These are phyloP conservation scores for Oryza meridionalis DNA, from an alignment of 176 grass and related monocot genomes.

Conservation along the genomic window DNA sequence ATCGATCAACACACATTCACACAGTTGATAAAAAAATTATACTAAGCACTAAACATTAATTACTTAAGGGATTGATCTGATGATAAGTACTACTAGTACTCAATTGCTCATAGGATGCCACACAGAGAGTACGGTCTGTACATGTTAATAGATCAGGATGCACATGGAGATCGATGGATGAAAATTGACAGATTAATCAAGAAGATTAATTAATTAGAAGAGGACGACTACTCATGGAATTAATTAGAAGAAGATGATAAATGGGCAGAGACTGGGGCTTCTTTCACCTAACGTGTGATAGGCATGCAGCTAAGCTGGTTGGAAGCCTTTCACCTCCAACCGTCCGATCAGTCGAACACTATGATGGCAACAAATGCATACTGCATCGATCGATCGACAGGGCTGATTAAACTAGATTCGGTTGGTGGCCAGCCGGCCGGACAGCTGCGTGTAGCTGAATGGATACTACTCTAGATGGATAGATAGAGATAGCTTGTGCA, in stretches of 20 bases:
- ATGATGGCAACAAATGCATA: background rate
- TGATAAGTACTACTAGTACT: background rate
- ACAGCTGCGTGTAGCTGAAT: background rate
- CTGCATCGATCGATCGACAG: background rate
- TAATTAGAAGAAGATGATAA: background rate
- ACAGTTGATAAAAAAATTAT: background rate
- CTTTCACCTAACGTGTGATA: conserved; percentile 32
- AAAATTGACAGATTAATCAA: background rate
- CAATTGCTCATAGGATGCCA: background rate
- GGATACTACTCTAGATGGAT: background rate
- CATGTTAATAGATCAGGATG: background rate
- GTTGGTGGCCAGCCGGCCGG: conserved; percentile 35
- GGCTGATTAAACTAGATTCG: conserved; percentile 30
- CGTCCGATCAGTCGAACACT: background rate
- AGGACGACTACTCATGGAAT: background rate
- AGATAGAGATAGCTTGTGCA: conserved; percentile 23
- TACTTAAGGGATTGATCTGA: background rate
- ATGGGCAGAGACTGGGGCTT: background rate
- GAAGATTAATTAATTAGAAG: background rate
- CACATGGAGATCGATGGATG: background rate
- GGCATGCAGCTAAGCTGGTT: background rate
- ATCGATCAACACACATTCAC: background rate
- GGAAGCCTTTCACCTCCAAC: conserved; percentile 37
- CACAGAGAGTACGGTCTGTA: background rate
- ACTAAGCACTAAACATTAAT: background rate